These are phyloP conservation scores for Proteromonas lacertae DNA, from an alignment of 352 stramenopile genomes.

Conservation along the genomic window DNA sequence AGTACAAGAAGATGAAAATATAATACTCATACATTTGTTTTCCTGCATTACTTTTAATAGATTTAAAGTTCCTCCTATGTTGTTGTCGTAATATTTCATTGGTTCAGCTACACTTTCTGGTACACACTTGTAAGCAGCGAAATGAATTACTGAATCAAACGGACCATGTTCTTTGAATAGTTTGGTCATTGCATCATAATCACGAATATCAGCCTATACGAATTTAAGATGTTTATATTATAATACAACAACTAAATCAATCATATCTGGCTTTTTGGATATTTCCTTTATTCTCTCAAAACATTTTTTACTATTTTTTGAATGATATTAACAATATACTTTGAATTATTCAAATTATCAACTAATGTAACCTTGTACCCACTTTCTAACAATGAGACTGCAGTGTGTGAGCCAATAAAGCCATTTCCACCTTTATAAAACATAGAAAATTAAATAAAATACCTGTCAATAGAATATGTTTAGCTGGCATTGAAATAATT, in stretches of 20 bases:
- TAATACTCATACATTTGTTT: slow-evolving; percentile 19
- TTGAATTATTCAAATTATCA: slow-evolving; percentile 39
- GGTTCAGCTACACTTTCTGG: slow-evolving; percentile 26
- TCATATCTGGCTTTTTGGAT: slow-evolving; percentile 15
- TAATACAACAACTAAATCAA: slow-evolving; percentile 16
- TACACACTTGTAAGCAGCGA: slow-evolving; percentile 44
- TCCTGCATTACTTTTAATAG: slow-evolving; percentile 25
- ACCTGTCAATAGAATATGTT: too few relatives aligned
- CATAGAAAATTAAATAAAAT: too few relatives aligned
- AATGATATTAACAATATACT: too few relatives aligned
- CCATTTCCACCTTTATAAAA: slow-evolving; percentile 32
- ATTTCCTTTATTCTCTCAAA: too few relatives aligned
- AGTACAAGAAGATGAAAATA: slow-evolving; percentile 36
- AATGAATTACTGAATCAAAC: slow-evolving; percentile 35
- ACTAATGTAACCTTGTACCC: slow-evolving; percentile 37
- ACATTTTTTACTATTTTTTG: too few relatives aligned
- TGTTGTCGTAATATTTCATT: slow-evolving; percentile 38
- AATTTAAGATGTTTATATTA: slow-evolving; percentile 12
- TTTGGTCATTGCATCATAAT: slow-evolving; percentile 14
- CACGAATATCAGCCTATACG: slow-evolving; percentile 24
- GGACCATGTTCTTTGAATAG: slow-evolving; percentile 24
- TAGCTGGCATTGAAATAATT: too few relatives aligned
- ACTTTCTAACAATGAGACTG: slow-evolving; percentile 27
- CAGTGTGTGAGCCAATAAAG: slow-evolving; percentile 50
- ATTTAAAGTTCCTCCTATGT: slow-evolving; percentile 25